Evolutionary conservation across 2,329 filamentous ascomycete genomes (phyloP), one percentile per base, ranked within the genome.

Genomic region (Venturia carpophila): DNA sequence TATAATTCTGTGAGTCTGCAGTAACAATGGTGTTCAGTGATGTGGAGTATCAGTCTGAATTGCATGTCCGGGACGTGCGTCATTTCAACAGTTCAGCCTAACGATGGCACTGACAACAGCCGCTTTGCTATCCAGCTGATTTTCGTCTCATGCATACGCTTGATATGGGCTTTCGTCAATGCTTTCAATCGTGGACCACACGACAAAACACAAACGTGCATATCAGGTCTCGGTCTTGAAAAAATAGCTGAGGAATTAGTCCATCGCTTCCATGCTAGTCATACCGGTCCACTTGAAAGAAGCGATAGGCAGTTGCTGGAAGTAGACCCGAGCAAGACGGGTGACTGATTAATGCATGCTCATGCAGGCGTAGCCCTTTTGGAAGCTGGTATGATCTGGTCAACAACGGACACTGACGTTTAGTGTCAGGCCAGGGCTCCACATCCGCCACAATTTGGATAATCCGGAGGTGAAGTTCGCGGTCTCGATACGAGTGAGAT

Each of bases 281-380:
- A 37, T 58, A 34, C 15, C 30, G 52, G 37, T 58, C 52, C 30
- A 37, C 52, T 34, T 55, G 15, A n/a, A 37, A 34, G 52, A 58
- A 27, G 52, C 52, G 17, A 37, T 34, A 17, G 30, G 52, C 52
- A 58, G 5, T 58, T 37, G 27, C 15, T 37, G 15, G 27, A n/a
- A n/a, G 17, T n/a, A 37, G 37, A 58, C 19, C 52, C 30, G 52
- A 58, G 52, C 52, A 37, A 37, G 27, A 37, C 52, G 30, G 30
- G 27, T 37, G 27, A 58, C 27, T 58, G 30, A 15, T 58, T 58
- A 21, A 34, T 7, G 52, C 52, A 58, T 58, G 27, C 30, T n/a
- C n/a, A 58, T 58, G 52, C 52, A 58, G 52, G 52, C 30, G 52
- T 37, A 1, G 52, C 52, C 52, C 30, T 58, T 58, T 58, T 58